Base-by-base conservation (phyloP, 2,329 filamentous ascomycete genomes). In the Capronia coronata region DNA sequence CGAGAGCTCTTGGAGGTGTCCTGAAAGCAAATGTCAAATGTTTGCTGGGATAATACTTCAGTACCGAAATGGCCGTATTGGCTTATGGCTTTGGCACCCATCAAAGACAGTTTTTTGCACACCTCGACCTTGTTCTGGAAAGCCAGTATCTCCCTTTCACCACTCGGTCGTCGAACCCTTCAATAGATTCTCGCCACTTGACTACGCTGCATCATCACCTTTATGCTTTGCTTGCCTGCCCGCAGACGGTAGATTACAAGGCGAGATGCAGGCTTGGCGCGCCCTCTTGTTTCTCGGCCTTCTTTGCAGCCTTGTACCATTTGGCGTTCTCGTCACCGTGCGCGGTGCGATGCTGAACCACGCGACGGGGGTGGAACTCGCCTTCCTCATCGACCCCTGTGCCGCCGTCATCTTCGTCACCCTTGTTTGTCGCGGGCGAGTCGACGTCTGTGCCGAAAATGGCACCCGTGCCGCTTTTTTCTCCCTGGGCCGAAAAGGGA, bases 281-380 rank as follows among this genome's bases (percentile, higher is more conserved):
- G 3, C 58, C 58, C 10, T 29, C 29, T 43, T 56, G 53, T 49
- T 61, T 61, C 55, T 58, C 58, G 11, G 57, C 58, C 52, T 59
- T 59, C 51, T 58, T 61, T n/a, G 58, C 58, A n/a, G 57, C 58
- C 52, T 61, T 61, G 49, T 59, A 58, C 58, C 58, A 61, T 35
- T 58, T 61, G 29, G 51, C 50, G 47, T 61, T 61, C 35, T 57
- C 57, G 16, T 59, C 55, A 16, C 51, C 47, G 37, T 61, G 53
- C 1, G 56, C 52, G 7, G 56, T 58, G 10, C 52, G 43, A 23
- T 48, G 35, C 46, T 58, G 48, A 32, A 58, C 50, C 23, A 51
- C 39, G 8, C 48, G 43, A 6, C 29, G 22, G 6, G 54, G 51
- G 19, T 53, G 46, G 41, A 56, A 53, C 30, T 56, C 53, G 30